phyloP scores from a whole-genome alignment of 331 rosid genomes.

The Erythrophleum ivorense region DNA sequence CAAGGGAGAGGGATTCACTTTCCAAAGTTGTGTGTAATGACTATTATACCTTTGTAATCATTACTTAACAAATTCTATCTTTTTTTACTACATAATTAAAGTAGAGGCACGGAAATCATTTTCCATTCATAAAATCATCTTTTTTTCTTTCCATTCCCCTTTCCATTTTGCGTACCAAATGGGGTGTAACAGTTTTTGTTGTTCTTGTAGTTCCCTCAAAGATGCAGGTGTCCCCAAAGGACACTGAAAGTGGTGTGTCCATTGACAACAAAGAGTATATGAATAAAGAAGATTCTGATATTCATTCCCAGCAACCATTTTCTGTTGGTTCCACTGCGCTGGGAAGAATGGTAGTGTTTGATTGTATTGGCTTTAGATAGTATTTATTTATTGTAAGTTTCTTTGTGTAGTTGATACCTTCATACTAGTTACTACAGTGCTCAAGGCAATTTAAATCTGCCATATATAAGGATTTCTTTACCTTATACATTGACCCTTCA shows the following conservation, averaged over 20 bases:
- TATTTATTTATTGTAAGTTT: constrained; percentile 19
- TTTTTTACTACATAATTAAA: too few relatives aligned
- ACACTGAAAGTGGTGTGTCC: constrained; percentile 52
- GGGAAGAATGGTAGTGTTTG: constrained; percentile 59
- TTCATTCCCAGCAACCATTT: constrained; percentile 50
- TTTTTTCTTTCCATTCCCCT: too few relatives aligned
- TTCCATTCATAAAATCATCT: too few relatives aligned
- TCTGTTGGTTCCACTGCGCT: constrained; percentile 51
- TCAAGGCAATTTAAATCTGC: constrained; percentile 7
- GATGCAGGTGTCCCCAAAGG: constrained; percentile 48
- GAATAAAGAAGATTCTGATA: constrained; percentile 52
- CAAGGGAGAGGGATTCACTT: too few relatives aligned
- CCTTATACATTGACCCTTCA: constrained; percentile 12
- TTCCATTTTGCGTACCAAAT: too few relatives aligned
- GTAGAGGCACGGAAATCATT: too few relatives aligned
- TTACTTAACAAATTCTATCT: too few relatives aligned
- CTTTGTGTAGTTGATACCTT: constrained; percentile 1
- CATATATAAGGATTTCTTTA: constrained; percentile 1
- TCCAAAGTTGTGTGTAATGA: too few relatives aligned
- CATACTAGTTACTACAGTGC: constrained; percentile 6
- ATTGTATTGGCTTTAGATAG: constrained; percentile 12
- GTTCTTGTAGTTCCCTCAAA: constrained; percentile 61
- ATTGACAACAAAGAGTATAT: constrained; percentile 47
- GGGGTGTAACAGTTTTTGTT: constrained; percentile 27
- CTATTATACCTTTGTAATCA: too few relatives aligned